Base-by-base conservation (phyloP, 2,329 filamentous ascomycete species). In the Ciborinia camelliae region DNA sequence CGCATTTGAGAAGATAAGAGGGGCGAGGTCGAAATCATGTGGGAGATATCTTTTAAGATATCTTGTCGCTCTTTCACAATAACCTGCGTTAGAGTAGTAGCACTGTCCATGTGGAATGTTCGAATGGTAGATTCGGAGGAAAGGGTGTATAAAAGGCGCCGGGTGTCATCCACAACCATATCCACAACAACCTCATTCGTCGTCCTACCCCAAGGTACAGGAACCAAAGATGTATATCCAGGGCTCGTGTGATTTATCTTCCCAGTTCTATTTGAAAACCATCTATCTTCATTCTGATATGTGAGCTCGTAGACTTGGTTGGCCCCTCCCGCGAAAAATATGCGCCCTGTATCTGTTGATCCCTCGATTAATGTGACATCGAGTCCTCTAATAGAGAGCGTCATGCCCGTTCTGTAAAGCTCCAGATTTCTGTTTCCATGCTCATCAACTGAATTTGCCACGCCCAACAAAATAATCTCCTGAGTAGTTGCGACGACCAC, bases 281-380 rank as follows among this genome's bases (percentile, higher is more conserved):
- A 99, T 71, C 90, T 90, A 78, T 99, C 95, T 76, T 98, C 92
- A 73, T 97, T 92, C 77, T 98, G 94, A 75, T 99, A 99, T 71
- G 90, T 93, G 62, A 99, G 84, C 77, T 99, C 95, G 76, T 95
- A 91, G 55, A 99, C 86, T 72, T 98, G 93, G 68, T 92, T 92
- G 69, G 94, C 91, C 59, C 82, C 84, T 45, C 92, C 91, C 50
- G 90, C 88, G 73, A 97, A 97, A 81, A 99, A 99, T 69, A 99
- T 95, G 67, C 95, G 90, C 10, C 96, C 96, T 28, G 86, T 90
- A 26, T 88, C 87, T 3, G 80, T 78, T 0, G 93, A 95, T 20
- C 90, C 91, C 28, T 88, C 87, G 70, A 99, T 92, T 53, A 89
- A 83, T 63, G 86, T 86, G 47, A 97, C 88, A 71, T 91, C 87